Evolutionary conservation across 176 grass and related monocot species (phyloP).

Genomic region (Phragmites australis): DNA sequence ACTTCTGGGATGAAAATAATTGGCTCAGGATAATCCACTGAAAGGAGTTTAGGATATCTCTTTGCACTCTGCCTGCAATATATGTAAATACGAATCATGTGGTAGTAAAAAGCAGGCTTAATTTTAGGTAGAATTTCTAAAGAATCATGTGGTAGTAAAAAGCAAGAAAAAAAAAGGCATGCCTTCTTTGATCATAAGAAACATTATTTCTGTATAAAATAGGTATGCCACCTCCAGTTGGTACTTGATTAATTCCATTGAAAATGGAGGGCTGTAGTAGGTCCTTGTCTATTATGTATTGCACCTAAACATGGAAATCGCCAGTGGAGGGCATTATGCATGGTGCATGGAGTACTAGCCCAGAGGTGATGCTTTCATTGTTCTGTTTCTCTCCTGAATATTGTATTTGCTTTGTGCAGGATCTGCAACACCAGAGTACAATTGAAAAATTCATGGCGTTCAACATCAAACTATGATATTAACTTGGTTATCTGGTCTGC

Average conservation of each 20-base stretch:
- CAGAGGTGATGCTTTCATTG: neutral
- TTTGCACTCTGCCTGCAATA: slow-evolving; percentile 20
- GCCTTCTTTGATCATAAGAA: neutral
- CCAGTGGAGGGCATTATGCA: neutral
- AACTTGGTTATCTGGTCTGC: slow-evolving; percentile 96
- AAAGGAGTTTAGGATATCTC: neutral
- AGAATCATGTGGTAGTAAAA: neutral
- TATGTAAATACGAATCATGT: slow-evolving; percentile 2
- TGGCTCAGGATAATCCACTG: neutral
- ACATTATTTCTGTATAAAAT: neutral
- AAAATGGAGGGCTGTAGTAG: neutral
- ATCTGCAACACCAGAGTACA: slow-evolving; percentile 78
- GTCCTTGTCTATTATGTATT: neutral
- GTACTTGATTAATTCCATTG: neutral
- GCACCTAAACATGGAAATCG: slow-evolving; percentile 13
- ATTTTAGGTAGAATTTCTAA: slow-evolving; percentile 7
- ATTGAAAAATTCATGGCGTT: slow-evolving; percentile 54
- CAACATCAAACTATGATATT: slow-evolving; percentile 71
- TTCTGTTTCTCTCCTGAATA: slow-evolving; percentile 27
- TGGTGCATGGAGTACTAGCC: neutral
- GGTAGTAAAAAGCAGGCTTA: neutral
- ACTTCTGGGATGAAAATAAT: neutral
- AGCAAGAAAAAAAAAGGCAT: neutral
- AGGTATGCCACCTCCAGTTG: neutral
- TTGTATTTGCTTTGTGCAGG: slow-evolving; percentile 50